These are phyloP conservation scores for Avicennia marina DNA, from an alignment of 257 asterid genomes.

Conservation along the genomic window DNA sequence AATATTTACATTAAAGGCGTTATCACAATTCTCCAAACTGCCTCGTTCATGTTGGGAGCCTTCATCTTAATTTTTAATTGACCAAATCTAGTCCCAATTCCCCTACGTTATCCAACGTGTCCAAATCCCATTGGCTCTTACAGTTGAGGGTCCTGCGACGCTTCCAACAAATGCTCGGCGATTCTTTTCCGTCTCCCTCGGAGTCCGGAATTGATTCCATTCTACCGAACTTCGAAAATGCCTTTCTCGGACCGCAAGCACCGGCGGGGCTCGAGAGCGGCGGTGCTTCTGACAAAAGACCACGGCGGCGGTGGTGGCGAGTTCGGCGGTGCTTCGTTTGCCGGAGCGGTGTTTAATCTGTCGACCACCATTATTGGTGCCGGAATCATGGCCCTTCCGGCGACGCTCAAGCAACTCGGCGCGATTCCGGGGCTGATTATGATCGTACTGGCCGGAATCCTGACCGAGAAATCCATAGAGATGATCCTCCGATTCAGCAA, in stretches of 20 bases:
- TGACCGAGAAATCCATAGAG: slow-evolving; percentile 77
- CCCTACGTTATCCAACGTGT: not conserved
- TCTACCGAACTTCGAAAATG: slow-evolving; percentile 21
- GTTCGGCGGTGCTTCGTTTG: too few relatives aligned
- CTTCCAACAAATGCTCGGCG: not conserved
- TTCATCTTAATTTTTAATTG: too few relatives aligned
- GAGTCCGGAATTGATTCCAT: too few relatives aligned
- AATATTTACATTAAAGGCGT: too few relatives aligned
- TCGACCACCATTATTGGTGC: slow-evolving; percentile 87
- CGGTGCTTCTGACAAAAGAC: slow-evolving; percentile 55
- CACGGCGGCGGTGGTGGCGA: too few relatives aligned
- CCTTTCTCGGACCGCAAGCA: slow-evolving; percentile 50
- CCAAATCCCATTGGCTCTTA: not conserved
- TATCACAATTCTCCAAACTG: too few relatives aligned
- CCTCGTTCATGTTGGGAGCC: too few relatives aligned
- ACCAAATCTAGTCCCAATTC: too few relatives aligned
- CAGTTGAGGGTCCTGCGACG: slow-evolving; percentile 15
- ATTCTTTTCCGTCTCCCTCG: not conserved
- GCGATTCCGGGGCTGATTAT: slow-evolving; percentile 57
- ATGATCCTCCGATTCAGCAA: slow-evolving; percentile 63
- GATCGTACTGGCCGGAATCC: slow-evolving; percentile 55
- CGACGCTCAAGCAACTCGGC: slow-evolving; percentile 76
- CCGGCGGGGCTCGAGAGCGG: slow-evolving; percentile 64
- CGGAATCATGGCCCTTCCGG: slow-evolving; percentile 91
- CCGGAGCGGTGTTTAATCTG: slow-evolving; percentile 81